These are phyloP conservation scores for Centaurea solstitialis DNA, from an alignment of 129 eudicot genomes.

Conservation along the genomic window DNA sequence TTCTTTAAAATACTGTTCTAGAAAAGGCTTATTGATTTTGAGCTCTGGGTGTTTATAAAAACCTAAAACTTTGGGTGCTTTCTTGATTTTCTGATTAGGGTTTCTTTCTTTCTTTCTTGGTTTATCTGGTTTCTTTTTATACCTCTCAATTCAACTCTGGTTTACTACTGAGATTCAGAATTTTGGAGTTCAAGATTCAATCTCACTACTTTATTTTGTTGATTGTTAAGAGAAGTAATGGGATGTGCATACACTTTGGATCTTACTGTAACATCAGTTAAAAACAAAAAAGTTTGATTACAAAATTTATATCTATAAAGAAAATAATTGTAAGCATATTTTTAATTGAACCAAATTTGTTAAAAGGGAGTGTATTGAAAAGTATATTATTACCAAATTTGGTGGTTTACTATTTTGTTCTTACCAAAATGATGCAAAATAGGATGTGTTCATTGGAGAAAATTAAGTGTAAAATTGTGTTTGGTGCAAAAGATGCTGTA, in stretches of 20 bases:
- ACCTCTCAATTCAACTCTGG: neutral
- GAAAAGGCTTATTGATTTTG: conserved; percentile 6
- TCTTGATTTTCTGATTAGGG: neutral
- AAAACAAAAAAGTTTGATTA: neutral
- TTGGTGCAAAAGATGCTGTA: no score
- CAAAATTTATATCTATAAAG: neutral
- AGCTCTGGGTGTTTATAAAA: neutral
- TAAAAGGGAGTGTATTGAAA: neutral
- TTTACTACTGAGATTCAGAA: neutral
- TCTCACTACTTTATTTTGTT: neutral
- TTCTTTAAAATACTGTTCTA: conserved; percentile 10
- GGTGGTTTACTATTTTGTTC: neutral
- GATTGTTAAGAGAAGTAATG: neutral
- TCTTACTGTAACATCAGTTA: neutral
- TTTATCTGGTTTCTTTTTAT: neutral
- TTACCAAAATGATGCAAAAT: neutral
- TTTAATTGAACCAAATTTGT: neutral
- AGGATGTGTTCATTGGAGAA: no score
- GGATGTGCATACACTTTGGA: neutral
- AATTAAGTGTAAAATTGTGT: no score
- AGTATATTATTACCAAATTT: neutral
- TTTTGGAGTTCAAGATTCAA: neutral
- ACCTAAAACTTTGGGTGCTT: neutral
- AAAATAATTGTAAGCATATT: neutral
- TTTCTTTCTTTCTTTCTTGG: neutral